A percentile compares a stretch with the other conserved stretches of the same genome.
Evolutionary conservation across 2,329 filamentous ascomycete species (phyloP).

Genomic region (Colletotrichum trifolii): DNA sequence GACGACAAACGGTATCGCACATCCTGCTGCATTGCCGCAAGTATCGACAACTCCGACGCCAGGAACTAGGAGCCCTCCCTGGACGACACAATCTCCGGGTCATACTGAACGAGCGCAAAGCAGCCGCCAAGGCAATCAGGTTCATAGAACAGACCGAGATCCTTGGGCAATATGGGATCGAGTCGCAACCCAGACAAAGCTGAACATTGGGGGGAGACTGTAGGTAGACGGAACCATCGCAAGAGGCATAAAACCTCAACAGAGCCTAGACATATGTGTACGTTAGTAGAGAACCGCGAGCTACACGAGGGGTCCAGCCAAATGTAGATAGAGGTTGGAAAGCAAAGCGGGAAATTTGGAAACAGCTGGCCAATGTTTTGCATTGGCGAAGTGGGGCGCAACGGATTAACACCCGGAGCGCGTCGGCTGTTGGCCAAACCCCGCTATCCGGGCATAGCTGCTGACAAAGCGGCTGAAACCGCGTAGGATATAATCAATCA

Average conservation of each 20-base stretch:
- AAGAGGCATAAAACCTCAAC: neutral
- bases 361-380: slow-evolving; percentile 13
- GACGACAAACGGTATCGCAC: no score
- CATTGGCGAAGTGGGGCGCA: slow-evolving; percentile 22
- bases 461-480: slow-evolving; percentile 16
- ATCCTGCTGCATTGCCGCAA: no score
- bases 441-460: slow-evolving; percentile 15
- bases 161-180: no score
- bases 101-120: no score
- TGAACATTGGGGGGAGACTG: no score
- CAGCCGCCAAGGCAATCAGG: no score
- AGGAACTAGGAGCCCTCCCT: no score
- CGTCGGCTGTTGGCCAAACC: slow-evolving; percentile 19
- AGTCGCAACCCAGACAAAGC: no score
- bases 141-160: no score
- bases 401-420: slow-evolving; percentile 4
- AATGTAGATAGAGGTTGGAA: slow-evolving; percentile 3
- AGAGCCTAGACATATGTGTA: neutral
- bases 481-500: slow-evolving; percentile 3
- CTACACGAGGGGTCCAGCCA: slow-evolving; percentile 6
- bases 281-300: slow-evolving; percentile 14
- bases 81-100: no score
- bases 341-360: slow-evolving; percentile 5
- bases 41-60: no score
- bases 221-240: neutral